These are phyloP conservation scores for Fusarium udum DNA, from an alignment of 2,329 filamentous ascomycete genomes.

Conservation along the genomic window DNA sequence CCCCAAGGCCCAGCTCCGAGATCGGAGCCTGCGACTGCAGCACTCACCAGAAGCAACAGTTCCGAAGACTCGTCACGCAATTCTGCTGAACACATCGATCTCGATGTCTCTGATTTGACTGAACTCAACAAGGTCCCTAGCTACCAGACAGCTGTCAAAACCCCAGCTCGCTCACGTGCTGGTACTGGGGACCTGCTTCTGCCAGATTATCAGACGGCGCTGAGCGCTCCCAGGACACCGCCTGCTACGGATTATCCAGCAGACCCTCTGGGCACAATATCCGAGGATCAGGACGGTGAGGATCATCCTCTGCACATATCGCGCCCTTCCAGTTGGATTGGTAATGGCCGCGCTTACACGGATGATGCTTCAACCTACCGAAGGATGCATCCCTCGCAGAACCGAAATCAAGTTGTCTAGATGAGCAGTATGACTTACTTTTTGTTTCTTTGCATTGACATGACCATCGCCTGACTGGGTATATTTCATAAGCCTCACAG, in stretches of 20 bases:
- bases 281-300: constrained; percentile 45
- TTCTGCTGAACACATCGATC: constrained; percentile 66
- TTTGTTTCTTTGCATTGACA: background rate
- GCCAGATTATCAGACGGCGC: constrained; percentile 73
- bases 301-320: constrained; percentile 38
- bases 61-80: constrained; percentile 62
- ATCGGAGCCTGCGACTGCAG: constrained; percentile 56
- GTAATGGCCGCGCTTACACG: constrained; percentile 37
- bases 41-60: constrained; percentile 64
- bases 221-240: constrained; percentile 62
- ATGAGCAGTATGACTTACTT: background rate
- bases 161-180: constrained; percentile 65
- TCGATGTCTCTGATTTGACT: constrained; percentile 68
- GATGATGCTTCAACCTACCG: constrained; percentile 38
- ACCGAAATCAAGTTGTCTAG: constrained; percentile 34
- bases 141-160: constrained; percentile 77
- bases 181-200: constrained; percentile 61
- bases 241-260: constrained; percentile 47
- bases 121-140: constrained; percentile 79
- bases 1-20: constrained; percentile 49
- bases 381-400: constrained; percentile 34
- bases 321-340: constrained; percentile 38
- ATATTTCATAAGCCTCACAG: constrained; percentile 15
- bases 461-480: constrained; percentile 15
- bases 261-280: constrained; percentile 47